Evolutionary conservation across 441 rosid species (phyloP), one percentile per base, ranked within the genome.

Genomic region (Pelargonium fulgidum): DNA sequence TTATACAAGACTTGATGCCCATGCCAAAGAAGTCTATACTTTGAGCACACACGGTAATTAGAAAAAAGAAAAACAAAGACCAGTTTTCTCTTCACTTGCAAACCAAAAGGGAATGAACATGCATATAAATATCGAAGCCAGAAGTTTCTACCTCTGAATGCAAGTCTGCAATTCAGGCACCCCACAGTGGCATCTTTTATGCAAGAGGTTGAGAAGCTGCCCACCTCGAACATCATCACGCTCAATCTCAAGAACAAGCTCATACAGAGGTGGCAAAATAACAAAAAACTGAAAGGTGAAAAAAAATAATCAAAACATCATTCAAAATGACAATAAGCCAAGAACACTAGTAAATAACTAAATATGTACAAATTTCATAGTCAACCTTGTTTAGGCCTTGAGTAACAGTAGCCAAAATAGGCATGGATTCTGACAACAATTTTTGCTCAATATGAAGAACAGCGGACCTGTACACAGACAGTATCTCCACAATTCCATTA

Each of bases 1-100:
- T 87, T 91, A 78, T 89, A 91, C 89, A 93, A 78, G 69, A 93
- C 93, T 75, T 89, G 97, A 79, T 91, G 97, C 70, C 95, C 97
- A 66, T 93, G 96, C 99, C 99, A 93, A 80, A 89, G 93, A 81
- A 93, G 97, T 87, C 97, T 93, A 78, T 69, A 62, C 66, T 73
- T 76, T 70, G 56, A 75, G 68, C 52, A 72, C 61, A 70, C 4
- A 61, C 36, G 4, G 73, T 67, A 44, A 42, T 59, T 12, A 10
- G 4, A 4, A 47, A 52, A 26, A 76, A 68, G 66, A 22, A 71
- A 20, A 69, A 69, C 68, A 72, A 10, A 24, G 58, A 68, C 41
- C 67, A 58, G 75, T 48, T 63, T 36, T 14, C 59, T 29, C 36
- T 29, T 29, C 4, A 29, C 36, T 29, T 29, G 36, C 36, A 29